These are phyloP conservation scores for Boechera retrofracta DNA, from an alignment of 345 rosid genomes.

Conservation along the genomic window DNA sequence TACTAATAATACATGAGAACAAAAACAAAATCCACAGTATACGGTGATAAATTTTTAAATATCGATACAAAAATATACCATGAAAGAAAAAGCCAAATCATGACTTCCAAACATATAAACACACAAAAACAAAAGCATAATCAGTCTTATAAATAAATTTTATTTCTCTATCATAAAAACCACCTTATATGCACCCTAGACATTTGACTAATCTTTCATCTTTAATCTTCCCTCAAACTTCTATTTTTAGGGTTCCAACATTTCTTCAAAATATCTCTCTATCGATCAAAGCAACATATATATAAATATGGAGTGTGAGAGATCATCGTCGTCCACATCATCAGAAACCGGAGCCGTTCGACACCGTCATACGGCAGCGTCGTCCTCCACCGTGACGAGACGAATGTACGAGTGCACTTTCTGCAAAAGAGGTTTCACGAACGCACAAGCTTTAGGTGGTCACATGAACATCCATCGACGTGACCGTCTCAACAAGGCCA, in stretches of 20 bases:
- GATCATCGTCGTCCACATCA: slow-evolving; percentile 44
- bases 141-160: slow-evolving; percentile 6
- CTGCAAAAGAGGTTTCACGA: slow-evolving; percentile 94
- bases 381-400: slow-evolving; percentile 47
- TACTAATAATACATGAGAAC: neutral
- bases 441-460: slow-evolving; percentile 94
- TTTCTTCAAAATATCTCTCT: neutral
- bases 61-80: slow-evolving; percentile 26
- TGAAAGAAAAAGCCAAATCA: slow-evolving; percentile 30
- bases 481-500: slow-evolving; percentile 69
- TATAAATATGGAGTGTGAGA: slow-evolving; percentile 40
- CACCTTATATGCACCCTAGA: slow-evolving; percentile 36
- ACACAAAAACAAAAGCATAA: slow-evolving; percentile 11
- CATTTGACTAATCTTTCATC: slow-evolving; percentile 25
- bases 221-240: slow-evolving; percentile 12
- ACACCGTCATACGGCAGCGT: slow-evolving; percentile 16
- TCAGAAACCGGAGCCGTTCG: slow-evolving; percentile 34
- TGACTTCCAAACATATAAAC: slow-evolving; percentile 39
- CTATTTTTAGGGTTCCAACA: slow-evolving; percentile 33
- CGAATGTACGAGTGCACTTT: slow-evolving; percentile 69
- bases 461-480: slow-evolving; percentile 95
- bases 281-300: neutral
- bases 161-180: neutral
- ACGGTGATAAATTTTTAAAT: neutral
- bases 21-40: neutral